These are phyloP conservation scores for Pseudoscleropodium purum DNA, from an alignment of 225 moss, liverwort and hornwort species.

Conservation along the genomic window DNA sequence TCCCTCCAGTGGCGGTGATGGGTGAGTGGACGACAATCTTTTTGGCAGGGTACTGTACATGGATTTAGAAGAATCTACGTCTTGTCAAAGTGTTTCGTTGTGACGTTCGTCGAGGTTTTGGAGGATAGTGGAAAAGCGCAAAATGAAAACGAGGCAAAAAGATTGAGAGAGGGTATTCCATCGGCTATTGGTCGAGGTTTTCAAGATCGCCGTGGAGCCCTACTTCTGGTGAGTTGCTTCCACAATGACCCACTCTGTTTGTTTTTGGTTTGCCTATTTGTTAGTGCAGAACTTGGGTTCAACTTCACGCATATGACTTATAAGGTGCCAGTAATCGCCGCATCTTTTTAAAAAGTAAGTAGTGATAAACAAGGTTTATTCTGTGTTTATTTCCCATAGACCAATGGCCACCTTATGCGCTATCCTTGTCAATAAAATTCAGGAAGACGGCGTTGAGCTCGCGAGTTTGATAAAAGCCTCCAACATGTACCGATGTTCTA, in stretches of 20 bases:
- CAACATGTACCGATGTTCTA: slow-evolving; percentile 28
- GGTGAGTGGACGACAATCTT: too few species aligned
- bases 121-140: slow-evolving; percentile 23
- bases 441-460: slow-evolving; percentile 43
- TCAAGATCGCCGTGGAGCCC: slow-evolving; percentile 11
- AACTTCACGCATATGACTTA: not conserved
- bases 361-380: not conserved
- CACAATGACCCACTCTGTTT: not conserved
- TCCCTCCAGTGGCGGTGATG: too few species aligned
- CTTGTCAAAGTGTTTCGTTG: not conserved
- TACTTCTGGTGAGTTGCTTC: slow-evolving; percentile 31
- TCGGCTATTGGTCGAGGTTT: slow-evolving; percentile 22
- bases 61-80: not conserved
- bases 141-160: slow-evolving; percentile 24
- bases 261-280: not conserved
- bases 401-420: not conserved
- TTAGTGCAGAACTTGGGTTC: not conserved
- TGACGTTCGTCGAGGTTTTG: not conserved
- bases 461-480: slow-evolving; percentile 45
- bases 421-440: not conserved
- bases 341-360: not conserved
- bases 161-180: slow-evolving; percentile 19
- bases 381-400: not conserved
- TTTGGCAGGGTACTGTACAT: not conserved
- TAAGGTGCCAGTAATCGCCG: not conserved